Evolutionary conservation across 116 monocot species (phyloP).

Genomic region (Papilionanthe hybrid): DNA sequence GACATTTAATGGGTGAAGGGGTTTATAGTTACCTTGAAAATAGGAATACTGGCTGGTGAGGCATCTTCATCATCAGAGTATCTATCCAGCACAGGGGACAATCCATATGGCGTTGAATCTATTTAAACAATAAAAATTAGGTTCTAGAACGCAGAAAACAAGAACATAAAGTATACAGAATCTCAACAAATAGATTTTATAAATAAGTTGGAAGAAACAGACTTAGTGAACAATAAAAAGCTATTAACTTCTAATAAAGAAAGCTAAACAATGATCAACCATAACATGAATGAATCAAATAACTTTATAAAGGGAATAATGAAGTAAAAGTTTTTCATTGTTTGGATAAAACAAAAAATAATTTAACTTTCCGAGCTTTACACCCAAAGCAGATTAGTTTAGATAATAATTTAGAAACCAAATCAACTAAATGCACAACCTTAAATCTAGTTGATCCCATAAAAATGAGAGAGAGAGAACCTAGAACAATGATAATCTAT

Average conservation of each 20-base stretch:
- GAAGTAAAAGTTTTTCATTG: too few relatives aligned
- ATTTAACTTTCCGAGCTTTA: too few relatives aligned
- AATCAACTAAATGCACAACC: too few relatives aligned
- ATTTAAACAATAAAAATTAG: slow-evolving; percentile 8
- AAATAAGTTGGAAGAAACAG: not conserved
- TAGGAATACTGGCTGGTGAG: slow-evolving; percentile 13
- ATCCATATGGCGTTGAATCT: slow-evolving; percentile 22
- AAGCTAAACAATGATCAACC: not conserved
- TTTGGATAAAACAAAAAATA: too few relatives aligned
- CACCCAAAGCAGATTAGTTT: too few relatives aligned
- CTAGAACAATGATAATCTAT: not conserved
- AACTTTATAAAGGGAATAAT: not conserved
- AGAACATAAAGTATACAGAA: not conserved
- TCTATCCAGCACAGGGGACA: slow-evolving; percentile 22
- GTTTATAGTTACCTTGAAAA: slow-evolving; percentile 29
- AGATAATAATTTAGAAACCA: too few relatives aligned
- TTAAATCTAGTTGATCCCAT: too few relatives aligned
- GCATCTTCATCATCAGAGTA: slow-evolving; percentile 39
- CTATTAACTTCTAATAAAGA: not conserved
- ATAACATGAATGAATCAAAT: not conserved
- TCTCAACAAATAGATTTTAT: not conserved
- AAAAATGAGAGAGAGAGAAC: too few relatives aligned
- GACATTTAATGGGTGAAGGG: not conserved
- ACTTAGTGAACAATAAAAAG: not conserved
- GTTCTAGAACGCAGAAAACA: not conserved